Evolutionary conservation across 2,329 filamentous ascomycete genomes (phyloP).

Genomic region (Calonectria naviculata): DNA sequence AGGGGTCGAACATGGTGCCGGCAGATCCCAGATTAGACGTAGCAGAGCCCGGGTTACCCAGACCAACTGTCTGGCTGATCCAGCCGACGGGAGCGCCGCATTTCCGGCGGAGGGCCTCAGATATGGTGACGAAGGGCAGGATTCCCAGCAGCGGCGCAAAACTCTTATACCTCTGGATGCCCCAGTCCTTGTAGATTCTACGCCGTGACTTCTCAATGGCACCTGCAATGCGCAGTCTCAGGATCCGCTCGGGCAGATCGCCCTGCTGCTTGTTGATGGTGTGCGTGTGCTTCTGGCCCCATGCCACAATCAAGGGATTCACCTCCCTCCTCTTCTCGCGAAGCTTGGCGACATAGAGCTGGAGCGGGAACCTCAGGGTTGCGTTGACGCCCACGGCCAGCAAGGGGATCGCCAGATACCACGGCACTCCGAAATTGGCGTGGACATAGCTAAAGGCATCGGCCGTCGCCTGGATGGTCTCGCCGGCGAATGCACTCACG

Average conservation of each 20-base stretch:
- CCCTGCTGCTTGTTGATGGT: constrained; percentile 11
- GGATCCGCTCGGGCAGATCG: constrained; percentile 29
- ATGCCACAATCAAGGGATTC: constrained; percentile 46
- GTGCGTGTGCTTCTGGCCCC: constrained; percentile 41
- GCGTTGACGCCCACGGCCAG: constrained; percentile 59
- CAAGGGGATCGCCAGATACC: constrained; percentile 66
- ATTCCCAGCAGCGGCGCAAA: constrained; percentile 53
- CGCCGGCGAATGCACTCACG: constrained; percentile 43
- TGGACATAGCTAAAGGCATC: constrained; percentile 58
- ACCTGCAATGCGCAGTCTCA: constrained; percentile 37
- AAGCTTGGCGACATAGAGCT: constrained; percentile 51
- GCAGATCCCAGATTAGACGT: constrained; percentile 39
- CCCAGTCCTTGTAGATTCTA: constrained; percentile 51
- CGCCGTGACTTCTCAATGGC: constrained; percentile 42
- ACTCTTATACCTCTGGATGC: constrained; percentile 60
- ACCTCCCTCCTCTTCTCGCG: constrained; percentile 42
- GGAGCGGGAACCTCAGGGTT: constrained; percentile 59
- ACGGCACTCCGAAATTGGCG: constrained; percentile 55
- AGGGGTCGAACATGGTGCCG: constrained; percentile 46
- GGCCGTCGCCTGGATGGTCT: constrained; percentile 53
- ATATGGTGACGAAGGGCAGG: constrained; percentile 61
- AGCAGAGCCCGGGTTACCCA: constrained; percentile 34
- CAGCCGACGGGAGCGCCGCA: constrained; percentile 45
- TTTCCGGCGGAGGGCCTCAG: constrained; percentile 63
- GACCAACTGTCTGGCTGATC: constrained; percentile 45